These are phyloP conservation scores for Zygoascus bituminiphila DNA, from an alignment of 805 yeast species.

Conservation along the genomic window DNA sequence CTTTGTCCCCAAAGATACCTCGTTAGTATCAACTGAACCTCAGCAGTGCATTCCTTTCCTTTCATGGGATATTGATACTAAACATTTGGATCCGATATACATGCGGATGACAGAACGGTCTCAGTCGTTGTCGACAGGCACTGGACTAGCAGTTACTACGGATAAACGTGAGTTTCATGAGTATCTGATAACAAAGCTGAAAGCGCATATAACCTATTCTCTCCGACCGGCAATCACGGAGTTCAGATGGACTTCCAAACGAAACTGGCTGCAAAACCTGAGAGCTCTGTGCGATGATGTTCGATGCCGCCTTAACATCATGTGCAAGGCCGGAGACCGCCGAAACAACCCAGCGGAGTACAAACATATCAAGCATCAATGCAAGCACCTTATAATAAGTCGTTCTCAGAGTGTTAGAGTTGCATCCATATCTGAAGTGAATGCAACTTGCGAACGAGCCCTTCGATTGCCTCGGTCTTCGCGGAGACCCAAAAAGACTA, in stretches of 20 bases:
- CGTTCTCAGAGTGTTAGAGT: not conserved
- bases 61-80: constrained; percentile 8
- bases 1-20: constrained; percentile 12
- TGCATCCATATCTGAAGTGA: not conserved
- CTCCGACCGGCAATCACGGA: not conserved
- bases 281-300: not conserved
- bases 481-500: no score
- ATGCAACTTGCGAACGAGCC: not conserved
- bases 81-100: constrained; percentile 18
- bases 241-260: not conserved
- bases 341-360: not conserved
- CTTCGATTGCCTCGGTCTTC: no score
- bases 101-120: not conserved
- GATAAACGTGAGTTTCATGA: not conserved
- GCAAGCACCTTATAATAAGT: not conserved
- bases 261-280: not conserved
- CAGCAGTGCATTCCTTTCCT: constrained; percentile 13
- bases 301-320: not conserved
- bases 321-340: not conserved
- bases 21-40: not conserved
- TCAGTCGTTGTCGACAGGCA: not conserved
- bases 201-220: not conserved
- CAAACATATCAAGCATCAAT: not conserved
- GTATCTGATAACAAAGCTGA: not conserved
- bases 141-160: not conserved